Evolutionary conservation across 2,329 filamentous ascomycete genomes (phyloP).

Genomic region (Cordyceps cateniannulata): DNA sequence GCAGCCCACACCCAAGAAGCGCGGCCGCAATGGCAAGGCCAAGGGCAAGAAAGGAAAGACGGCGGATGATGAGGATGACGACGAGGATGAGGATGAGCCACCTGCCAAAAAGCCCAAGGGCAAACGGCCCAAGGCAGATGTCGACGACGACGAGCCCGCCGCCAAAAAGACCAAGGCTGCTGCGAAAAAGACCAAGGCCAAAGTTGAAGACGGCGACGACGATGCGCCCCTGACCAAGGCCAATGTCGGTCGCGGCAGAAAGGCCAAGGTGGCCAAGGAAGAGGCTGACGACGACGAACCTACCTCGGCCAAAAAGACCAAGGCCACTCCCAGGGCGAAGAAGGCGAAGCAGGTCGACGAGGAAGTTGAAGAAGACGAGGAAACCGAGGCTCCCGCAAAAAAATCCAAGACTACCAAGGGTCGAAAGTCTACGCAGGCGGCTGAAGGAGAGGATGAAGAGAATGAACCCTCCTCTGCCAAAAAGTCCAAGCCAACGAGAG

Average conservation of each 20-base stretch:
- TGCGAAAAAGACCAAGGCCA: not conserved
- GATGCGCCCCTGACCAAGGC: not conserved
- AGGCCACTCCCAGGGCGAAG: not conserved
- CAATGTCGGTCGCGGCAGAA: too few species aligned
- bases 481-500: not conserved
- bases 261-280: too few species aligned
- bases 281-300: not conserved
- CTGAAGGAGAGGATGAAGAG: not conserved
- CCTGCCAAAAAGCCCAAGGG: not conserved
- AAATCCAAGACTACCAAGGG: not conserved
- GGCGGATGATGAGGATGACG: slow-evolving; percentile 27
- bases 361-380: not conserved
- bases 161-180: slow-evolving; percentile 14
- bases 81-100: slow-evolving; percentile 3
- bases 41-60: slow-evolving; percentile 20
- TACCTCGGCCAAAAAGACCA: not conserved
- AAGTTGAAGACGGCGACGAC: not conserved
- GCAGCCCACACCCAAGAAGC: slow-evolving; percentile 25
- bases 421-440: not conserved
- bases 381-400: not conserved
- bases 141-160: slow-evolving; percentile 17
- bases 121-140: not conserved
- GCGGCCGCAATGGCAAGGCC: slow-evolving; percentile 20
- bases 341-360: not conserved
- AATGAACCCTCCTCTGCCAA: not conserved